These are phyloP conservation scores for Aspergillus asperescens DNA, from an alignment of 495 filamentous ascomycete species.

Conservation along the genomic window DNA sequence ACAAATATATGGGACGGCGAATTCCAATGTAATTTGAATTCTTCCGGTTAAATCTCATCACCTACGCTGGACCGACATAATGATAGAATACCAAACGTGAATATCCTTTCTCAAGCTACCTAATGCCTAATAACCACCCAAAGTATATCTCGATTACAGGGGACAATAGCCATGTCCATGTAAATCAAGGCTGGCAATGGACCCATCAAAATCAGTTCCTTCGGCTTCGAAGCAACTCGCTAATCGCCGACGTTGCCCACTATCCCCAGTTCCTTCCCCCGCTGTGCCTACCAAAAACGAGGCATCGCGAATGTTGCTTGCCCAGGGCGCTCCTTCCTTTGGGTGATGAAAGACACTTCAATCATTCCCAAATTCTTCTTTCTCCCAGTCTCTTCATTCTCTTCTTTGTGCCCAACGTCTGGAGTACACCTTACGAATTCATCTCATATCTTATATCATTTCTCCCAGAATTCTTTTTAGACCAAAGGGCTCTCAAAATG, in stretches of 20 bases:
- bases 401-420: slow-evolving; percentile 4
- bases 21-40: slow-evolving; percentile 12
- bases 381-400: neutral
- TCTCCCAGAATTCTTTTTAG: slow-evolving; percentile 14
- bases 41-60: slow-evolving; percentile 3
- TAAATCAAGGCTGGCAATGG: neutral
- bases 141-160: neutral
- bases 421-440: slow-evolving; percentile 12
- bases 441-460: slow-evolving; percentile 25
- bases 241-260: neutral
- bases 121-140: neutral
- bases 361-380: neutral
- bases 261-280: neutral
- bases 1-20: neutral
- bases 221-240: too few relatives aligned
- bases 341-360: neutral
- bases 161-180: neutral
- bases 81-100: slow-evolving; percentile 7
- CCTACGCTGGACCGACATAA: slow-evolving; percentile 6
- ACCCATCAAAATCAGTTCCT: too few relatives aligned
- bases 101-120: neutral
- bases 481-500: slow-evolving; percentile 22
- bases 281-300: neutral
- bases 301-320: neutral
- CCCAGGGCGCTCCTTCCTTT: neutral